Conservation (phyloP, 2,329 filamentous ascomycete genomes). For the Colletotrichum sp. region DNA sequence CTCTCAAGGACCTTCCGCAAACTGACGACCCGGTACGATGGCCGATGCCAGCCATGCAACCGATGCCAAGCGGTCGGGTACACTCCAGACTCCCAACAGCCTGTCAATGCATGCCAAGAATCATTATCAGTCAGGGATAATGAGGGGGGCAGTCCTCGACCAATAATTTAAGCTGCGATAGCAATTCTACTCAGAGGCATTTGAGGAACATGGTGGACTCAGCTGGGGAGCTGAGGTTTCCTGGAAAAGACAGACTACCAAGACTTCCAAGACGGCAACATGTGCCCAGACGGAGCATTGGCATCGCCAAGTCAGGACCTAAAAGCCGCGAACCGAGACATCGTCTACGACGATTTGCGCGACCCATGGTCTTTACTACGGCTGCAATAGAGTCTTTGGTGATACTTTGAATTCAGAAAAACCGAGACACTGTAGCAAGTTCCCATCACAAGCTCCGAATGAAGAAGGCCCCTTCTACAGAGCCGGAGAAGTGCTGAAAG, state of each 20-base stretch:
- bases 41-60: background rate
- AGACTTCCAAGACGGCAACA: conserved; percentile 16
- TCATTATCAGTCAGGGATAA: background rate
- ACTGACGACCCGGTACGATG: background rate
- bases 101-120: conserved; percentile 3
- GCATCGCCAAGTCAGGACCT: conserved; percentile 6
- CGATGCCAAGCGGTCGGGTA: background rate
- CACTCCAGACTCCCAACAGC: background rate
- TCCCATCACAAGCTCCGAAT: too few relatives aligned
- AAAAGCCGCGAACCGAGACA: background rate
- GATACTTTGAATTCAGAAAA: background rate
- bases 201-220: background rate
- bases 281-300: conserved; percentile 16
- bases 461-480: background rate
- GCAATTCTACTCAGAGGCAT: background rate
- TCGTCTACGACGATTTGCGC: background rate
- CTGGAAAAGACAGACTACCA: background rate
- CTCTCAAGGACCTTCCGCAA: background rate
- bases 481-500: background rate
- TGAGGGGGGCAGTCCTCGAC: background rate
- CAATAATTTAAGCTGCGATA: background rate
- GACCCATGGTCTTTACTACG: background rate
- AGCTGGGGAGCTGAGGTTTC: background rate
- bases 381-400: background rate
- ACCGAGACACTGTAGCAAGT: accelerated